Conservation (phyloP, 2,329 filamentous ascomycete species). For the Stagonosporopsis vannaccii region DNA sequence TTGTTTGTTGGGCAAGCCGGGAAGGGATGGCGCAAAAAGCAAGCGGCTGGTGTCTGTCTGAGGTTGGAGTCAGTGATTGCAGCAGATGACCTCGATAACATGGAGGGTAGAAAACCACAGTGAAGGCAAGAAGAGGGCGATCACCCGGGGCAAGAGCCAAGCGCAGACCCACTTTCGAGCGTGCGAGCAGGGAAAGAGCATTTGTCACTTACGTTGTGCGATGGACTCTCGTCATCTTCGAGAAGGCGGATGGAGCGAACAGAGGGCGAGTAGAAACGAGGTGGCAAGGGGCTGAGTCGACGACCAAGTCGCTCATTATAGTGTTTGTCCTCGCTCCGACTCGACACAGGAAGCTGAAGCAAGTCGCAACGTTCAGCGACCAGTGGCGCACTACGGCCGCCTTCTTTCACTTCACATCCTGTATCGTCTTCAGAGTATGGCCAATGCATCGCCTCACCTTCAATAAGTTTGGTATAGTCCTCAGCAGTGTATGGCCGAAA, state of each 20-base stretch:
- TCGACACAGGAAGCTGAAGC: conserved; percentile 17
- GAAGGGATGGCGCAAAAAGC: conserved; percentile 29
- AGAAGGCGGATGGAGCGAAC: conserved; percentile 26
- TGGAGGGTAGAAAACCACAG: background rate
- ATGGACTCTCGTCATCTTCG: conserved; percentile 34
- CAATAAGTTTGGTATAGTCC: conserved; percentile 40
- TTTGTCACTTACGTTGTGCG: conserved; percentile 42
- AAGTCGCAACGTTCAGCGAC: conserved; percentile 7
- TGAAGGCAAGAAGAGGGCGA: conserved; percentile 12
- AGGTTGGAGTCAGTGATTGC: conserved; percentile 16
- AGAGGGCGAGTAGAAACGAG: conserved; percentile 44
- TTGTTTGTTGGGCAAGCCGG: conserved; percentile 14
- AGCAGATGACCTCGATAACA: too few species aligned
- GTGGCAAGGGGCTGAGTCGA: conserved; percentile 24
- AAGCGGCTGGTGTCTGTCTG: conserved; percentile 37
- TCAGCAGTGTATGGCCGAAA: conserved; percentile 32
- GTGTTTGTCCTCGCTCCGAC: conserved; percentile 26
- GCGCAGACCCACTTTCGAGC: conserved; percentile 8
- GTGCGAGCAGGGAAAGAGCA: conserved; percentile 21
- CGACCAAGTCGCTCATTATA: conserved; percentile 10
- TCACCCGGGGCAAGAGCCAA: conserved; percentile 7
- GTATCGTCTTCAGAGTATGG: conserved; percentile 18
- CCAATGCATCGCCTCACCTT: conserved; percentile 29
- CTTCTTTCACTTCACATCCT: conserved; percentile 16
- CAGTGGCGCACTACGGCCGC: conserved; percentile 19